Evolutionary conservation across 495 filamentous ascomycete genomes (phyloP).

Genomic region (Aspergillus incahuasiensis): DNA sequence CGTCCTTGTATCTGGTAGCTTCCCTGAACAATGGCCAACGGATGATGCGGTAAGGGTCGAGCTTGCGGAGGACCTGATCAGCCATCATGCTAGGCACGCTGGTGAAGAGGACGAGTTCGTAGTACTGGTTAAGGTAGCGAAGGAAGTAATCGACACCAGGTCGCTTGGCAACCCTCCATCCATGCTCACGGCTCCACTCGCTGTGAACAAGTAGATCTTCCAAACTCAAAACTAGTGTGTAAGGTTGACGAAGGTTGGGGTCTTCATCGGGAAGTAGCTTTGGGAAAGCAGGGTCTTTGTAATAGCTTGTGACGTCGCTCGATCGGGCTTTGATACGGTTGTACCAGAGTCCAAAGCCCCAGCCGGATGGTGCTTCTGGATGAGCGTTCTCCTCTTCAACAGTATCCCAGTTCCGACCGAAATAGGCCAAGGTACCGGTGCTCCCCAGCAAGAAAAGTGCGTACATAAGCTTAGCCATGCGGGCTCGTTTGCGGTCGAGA

Average conservation of each 20-base stretch:
- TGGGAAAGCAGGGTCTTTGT: slow-evolving; percentile 91
- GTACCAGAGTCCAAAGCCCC: slow-evolving; percentile 71
- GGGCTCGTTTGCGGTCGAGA: slow-evolving; percentile 70
- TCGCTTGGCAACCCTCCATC: slow-evolving; percentile 92
- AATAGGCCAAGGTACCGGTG: slow-evolving; percentile 55
- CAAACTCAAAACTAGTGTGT: slow-evolving; percentile 85
- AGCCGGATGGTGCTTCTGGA: slow-evolving; percentile 65
- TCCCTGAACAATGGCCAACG: slow-evolving; percentile 94
- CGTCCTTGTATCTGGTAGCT: slow-evolving; percentile 89
- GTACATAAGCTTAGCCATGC: slow-evolving; percentile 65
- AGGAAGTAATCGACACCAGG: slow-evolving; percentile 97
- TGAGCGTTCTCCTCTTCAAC: slow-evolving; percentile 63
- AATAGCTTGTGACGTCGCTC: slow-evolving; percentile 74
- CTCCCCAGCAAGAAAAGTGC: slow-evolving; percentile 44
- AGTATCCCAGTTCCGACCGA: slow-evolving; percentile 81
- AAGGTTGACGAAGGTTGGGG: slow-evolving; percentile 75
- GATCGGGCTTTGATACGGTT: slow-evolving; percentile 70
- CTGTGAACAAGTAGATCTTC: slow-evolving; percentile 93
- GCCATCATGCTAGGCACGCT: slow-evolving; percentile 73
- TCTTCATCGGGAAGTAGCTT: slow-evolving; percentile 90
- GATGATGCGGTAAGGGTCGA: slow-evolving; percentile 94
- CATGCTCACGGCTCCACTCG: slow-evolving; percentile 89
- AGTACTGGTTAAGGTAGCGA: slow-evolving; percentile 93
- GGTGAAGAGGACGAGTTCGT: slow-evolving; percentile 94
- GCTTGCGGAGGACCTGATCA: slow-evolving; percentile 83